phyloP scores from a whole-genome alignment of 139 green algal genomes.

The Chlamydomonas incerta region DNA sequence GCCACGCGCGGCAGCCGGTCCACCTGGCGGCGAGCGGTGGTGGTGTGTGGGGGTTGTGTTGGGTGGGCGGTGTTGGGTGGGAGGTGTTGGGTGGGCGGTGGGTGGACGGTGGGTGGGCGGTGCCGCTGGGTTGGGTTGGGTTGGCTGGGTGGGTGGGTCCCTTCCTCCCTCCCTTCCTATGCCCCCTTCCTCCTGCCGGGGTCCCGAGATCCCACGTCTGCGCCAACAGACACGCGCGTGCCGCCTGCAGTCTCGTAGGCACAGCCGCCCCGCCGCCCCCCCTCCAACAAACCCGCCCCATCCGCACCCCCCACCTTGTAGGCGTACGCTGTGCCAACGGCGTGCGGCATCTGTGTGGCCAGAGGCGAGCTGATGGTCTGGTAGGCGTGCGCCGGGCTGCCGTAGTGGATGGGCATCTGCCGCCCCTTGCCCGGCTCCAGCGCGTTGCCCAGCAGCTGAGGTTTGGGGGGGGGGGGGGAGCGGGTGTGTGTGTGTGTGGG shows the following conservation, averaged over 20 bases:
- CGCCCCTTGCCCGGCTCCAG: slow-evolving; percentile 87
- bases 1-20: slow-evolving; percentile 45
- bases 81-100: too few relatives aligned
- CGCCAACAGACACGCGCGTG: too few relatives aligned
- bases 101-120: too few relatives aligned
- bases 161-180: too few relatives aligned
- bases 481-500: neutral
- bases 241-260: too few relatives aligned
- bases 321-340: slow-evolving; percentile 90
- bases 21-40: slow-evolving; percentile 42
- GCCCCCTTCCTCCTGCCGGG: too few relatives aligned
- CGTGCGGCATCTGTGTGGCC: slow-evolving; percentile 95
- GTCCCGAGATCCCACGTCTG: too few relatives aligned
- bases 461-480: neutral
- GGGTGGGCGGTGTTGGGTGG: too few relatives aligned
- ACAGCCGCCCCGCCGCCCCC: too few relatives aligned
- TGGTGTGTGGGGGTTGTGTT: too few relatives aligned
- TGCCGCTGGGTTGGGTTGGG: too few relatives aligned
- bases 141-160: too few relatives aligned
- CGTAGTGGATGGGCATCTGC: slow-evolving; percentile 98
- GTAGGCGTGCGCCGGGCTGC: slow-evolving; percentile 79
- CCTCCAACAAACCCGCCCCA: neutral
- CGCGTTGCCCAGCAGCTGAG: slow-evolving; percentile 73
- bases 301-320: slow-evolving; percentile 74
- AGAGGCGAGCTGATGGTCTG: slow-evolving; percentile 94